Evolutionary conservation across 805 yeast genomes (phyloP).

Genomic region (Metschnikowia anglica): DNA sequence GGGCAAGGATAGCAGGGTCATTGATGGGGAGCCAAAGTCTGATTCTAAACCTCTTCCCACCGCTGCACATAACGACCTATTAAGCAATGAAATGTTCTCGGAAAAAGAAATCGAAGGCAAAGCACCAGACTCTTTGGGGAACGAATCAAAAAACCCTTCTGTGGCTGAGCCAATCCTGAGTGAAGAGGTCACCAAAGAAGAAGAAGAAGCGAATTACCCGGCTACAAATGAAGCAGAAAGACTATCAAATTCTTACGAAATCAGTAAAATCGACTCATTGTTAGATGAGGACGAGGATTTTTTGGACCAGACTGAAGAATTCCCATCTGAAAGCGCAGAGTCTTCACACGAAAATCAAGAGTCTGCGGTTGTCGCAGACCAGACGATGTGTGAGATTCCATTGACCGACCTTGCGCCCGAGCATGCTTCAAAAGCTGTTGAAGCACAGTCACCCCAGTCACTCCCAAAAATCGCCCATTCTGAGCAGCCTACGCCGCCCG

Average conservation of each 20-base stretch:
- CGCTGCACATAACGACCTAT: background rate
- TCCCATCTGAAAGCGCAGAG: background rate
- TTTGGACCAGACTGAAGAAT: conserved; percentile 3
- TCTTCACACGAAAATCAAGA: background rate
- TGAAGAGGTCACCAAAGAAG: background rate
- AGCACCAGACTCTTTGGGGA: background rate
- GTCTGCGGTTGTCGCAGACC: background rate
- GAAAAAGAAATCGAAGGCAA: background rate
- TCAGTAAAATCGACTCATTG: conserved; percentile 5
- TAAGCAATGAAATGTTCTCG: background rate
- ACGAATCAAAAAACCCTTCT: background rate
- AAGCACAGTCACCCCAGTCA: background rate
- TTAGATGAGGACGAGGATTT: conserved; percentile 12
- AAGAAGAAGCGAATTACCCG: background rate
- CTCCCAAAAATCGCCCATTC: background rate
- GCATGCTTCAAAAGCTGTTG: background rate
- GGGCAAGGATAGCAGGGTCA: background rate
- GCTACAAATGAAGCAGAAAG: background rate
- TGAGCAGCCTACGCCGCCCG: background rate
- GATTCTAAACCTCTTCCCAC: background rate
- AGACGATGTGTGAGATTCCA: conserved; percentile 6
- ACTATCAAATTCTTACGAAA: background rate
- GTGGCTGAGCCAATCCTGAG: background rate
- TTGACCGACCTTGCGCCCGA: background rate
- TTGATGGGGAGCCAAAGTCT: background rate